phyloP scores from a whole-genome alignment of 306 rosid genomes.

The Neltuma alba region DNA sequence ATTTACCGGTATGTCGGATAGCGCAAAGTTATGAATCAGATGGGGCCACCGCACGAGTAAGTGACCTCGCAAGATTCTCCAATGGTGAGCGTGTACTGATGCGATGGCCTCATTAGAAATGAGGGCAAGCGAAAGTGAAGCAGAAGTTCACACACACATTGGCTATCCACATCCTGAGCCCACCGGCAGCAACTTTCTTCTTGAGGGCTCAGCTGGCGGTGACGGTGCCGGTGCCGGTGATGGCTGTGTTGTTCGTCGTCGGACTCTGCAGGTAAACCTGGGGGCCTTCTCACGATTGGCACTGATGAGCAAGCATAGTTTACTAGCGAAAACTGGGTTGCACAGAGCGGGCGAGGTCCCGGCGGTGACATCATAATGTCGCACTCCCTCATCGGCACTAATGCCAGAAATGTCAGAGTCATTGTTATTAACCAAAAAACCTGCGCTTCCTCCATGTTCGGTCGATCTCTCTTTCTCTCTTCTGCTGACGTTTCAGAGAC shows the following conservation, averaged over 20 bases:
- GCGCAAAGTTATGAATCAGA: too few species aligned
- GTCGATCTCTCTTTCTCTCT: neutral
- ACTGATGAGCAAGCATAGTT: constrained; percentile 69
- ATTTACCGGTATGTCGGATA: neutral
- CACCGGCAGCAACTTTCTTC: constrained; percentile 78
- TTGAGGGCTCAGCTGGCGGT: neutral
- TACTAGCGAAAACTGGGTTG: constrained; percentile 68
- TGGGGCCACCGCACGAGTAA: constrained; percentile 44
- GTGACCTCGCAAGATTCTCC: constrained; percentile 36
- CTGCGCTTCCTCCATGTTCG: constrained; percentile 46
- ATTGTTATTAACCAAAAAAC: constrained; percentile 17
- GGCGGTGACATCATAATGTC: neutral
- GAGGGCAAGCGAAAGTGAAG: constrained; percentile 58
- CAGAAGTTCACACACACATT: constrained; percentile 75
- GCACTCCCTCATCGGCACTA: constrained; percentile 43
- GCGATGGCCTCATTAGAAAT: constrained; percentile 38
- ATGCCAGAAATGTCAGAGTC: constrained; percentile 37
- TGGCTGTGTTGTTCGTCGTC: constrained; percentile 3
- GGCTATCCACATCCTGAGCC: constrained; percentile 59
- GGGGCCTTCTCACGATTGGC: constrained; percentile 48
- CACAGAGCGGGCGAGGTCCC: constrained; percentile 61
- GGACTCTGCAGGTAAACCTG: constrained; percentile 9
- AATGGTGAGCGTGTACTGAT: constrained; percentile 33
- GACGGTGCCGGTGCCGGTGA: constrained; percentile 16
- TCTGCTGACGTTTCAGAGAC: constrained; percentile 18